Evolutionary conservation across 352 stramenopile species (phyloP).

Genomic region (Pilasporangium apinafurcum): DNA sequence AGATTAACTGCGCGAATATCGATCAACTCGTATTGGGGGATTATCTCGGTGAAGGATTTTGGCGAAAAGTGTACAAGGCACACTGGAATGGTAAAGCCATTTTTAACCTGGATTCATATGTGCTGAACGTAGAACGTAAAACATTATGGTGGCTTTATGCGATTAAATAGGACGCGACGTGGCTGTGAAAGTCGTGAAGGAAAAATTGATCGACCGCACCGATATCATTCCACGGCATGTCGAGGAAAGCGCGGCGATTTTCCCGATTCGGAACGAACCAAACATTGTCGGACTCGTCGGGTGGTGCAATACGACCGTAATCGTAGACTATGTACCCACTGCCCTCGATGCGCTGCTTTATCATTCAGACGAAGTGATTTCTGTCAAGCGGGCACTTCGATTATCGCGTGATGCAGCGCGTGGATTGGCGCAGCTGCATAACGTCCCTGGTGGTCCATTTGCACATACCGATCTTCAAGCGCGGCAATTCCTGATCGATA

Average conservation of each 20-base stretch:
- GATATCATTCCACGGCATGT: conserved; percentile 72
- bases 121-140: not conserved
- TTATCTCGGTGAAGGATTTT: conserved; percentile 62
- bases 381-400: conserved; percentile 37
- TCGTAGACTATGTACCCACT: conserved; percentile 66
- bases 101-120: not conserved
- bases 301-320: conserved; percentile 71
- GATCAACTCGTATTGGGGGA: conserved; percentile 37
- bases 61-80: conserved; percentile 61
- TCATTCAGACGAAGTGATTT: conserved; percentile 27
- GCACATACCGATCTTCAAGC: conserved; percentile 78
- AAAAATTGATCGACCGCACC: conserved; percentile 35
- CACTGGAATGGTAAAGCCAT: conserved; percentile 48
- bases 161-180: conserved; percentile 35
- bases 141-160: not conserved
- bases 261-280: conserved; percentile 52
- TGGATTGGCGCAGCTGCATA: conserved; percentile 63
- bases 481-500: conserved; percentile 73
- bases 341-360: conserved; percentile 61
- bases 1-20: conserved; percentile 71
- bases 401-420: conserved; percentile 45
- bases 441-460: conserved; percentile 52
- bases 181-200: conserved; percentile 65
- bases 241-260: conserved; percentile 64
- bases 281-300: conserved; percentile 69